Base-by-base conservation (phyloP, 768 basidiomycete species). In the Psilocybe cyanescens region DNA sequence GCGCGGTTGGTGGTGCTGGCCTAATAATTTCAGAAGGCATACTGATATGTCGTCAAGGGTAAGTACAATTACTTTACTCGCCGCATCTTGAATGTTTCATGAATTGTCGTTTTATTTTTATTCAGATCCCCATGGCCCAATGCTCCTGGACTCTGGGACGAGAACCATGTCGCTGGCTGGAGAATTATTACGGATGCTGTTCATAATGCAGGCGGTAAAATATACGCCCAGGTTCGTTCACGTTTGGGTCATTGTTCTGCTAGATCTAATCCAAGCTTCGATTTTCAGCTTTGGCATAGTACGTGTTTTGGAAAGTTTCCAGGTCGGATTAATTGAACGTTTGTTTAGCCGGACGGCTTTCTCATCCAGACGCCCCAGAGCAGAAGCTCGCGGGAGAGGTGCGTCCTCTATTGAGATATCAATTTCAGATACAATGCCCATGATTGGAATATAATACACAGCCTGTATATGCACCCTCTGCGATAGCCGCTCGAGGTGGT, bases 91-190 rank as follows among this genome's bases (percentile, higher is more conserved):
- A 24, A 24, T 16, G 47, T 14, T 47, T 31, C 41, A 6, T 8
- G 51, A 37, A 9, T 55, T 45, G 16, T 35, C 52, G 6, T 6
- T 30, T 37, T 31, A 8, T 6, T 30, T 37, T 31, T 28, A 44
- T 47, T 37, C 48, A 81, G 81, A 8, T 74, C 80, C 5, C 76
- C 80, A 62, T 82, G 78, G 77, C 74, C 72, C 12, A 67, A 76
- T 59, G 77, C 77, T 5, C 81, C 81, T 12, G 82, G 82, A 2
- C 78, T 83, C 33, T 83, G 81, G 80, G 79, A 68, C 60, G 61
- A 72, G 16, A 76, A 78, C 19, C 81, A 83, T 62, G 72, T 79
- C 5, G 63, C 64, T n/a, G 81, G 69, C 8, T 84, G 82, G 81
- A 81, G 75, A 60, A 77, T 74, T 52, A 70, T 85, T 50, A 78